Evolutionary conservation across 139 green algal species (phyloP), one percentile per base, ranked within the genome.

Genomic region (Tetratostichococcus sp.): DNA sequence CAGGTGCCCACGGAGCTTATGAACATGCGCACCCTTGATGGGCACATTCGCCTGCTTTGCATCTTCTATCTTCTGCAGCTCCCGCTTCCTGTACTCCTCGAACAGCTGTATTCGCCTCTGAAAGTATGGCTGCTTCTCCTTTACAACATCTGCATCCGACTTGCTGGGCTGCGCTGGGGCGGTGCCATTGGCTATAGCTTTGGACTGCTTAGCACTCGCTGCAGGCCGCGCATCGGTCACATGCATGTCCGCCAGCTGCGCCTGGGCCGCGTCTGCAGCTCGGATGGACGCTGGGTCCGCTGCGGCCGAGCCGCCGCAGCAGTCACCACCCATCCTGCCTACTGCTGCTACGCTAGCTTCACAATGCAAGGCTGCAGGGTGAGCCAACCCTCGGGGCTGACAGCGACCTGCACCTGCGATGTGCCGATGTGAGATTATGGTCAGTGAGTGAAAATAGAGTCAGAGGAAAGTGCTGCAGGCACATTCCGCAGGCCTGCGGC

Each of bases 31-130:
- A 62, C 50, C 50, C 19, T 82, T 92, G 84, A 97, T 95, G 16
- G 78, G 39, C 30, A 83, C 85, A 19, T 77, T 80, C 26, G 82
- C 83, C 31, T 74, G 77, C 57, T 85, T 86, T 4, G 89, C 90
- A 5, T 73, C 79, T 0, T 69, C 68, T 21, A 78, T 30, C 58
- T 77, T 35, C 6, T 80, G 80, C 25, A 82, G 31, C 71, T 95
- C 76, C 2, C 91, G 84, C n/a, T 76, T 75, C 34, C 82, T 74
- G 71, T 91, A 95, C 57, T 91, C 43, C 43, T 97, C 89, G 72
- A 98, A 98, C 0, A 98, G 82, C 8, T 93, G 71, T 32, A 98
- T 87, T 17, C 95, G 87, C 73, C 92, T 90, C 16, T 87, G 34
- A 65, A 96, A 97, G 75, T 95, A 98, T 0, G 83, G 84, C 62